Percentiles rank a stretch among this genome's conserved stretches.
phyloP scores from a whole-genome alignment of 1,284 basidiomycete species.

The Pseudozyma sp. region DNA sequence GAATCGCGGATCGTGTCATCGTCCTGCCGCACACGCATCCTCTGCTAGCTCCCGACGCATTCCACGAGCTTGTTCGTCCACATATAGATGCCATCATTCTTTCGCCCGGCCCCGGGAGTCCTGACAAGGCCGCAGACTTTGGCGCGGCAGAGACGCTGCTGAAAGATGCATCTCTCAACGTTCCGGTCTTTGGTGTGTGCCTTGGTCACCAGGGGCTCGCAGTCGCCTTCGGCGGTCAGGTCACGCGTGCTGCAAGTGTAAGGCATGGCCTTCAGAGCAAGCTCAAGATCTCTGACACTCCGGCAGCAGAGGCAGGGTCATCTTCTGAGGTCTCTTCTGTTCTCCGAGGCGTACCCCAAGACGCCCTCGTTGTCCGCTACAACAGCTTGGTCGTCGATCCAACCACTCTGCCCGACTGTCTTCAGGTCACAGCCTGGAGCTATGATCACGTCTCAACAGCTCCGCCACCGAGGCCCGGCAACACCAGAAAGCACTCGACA shows the following conservation, averaged over 20 bases:
- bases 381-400: conserved; percentile 73
- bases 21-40: conserved; percentile 63
- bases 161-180: conserved; percentile 51
- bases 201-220: conserved; percentile 91
- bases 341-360: conserved; percentile 74
- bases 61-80: conserved; percentile 52
- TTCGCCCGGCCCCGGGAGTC: conserved; percentile 64
- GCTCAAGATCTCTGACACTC: conserved; percentile 22
- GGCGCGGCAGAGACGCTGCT: conserved; percentile 57
- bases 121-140: conserved; percentile 58
- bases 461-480: conserved; percentile 34
- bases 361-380: conserved; percentile 84
- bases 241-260: conserved; percentile 44
- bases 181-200: conserved; percentile 88
- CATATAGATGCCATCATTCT: conserved; percentile 65
- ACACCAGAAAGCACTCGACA: conserved; percentile 8
- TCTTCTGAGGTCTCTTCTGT: conserved; percentile 71
- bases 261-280: conserved; percentile 57
- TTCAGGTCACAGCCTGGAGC: conserved; percentile 71
- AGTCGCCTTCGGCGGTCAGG: conserved; percentile 77
- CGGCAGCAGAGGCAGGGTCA: not conserved
- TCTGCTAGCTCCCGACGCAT: conserved; percentile 39
- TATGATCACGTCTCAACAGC: conserved; percentile 40
- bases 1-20: conserved; percentile 45
- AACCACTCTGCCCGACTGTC: conserved; percentile 69